Conservation (phyloP, 805 yeast species). For the fission yeast (Schizosaccharomyces pombe) region DNA sequence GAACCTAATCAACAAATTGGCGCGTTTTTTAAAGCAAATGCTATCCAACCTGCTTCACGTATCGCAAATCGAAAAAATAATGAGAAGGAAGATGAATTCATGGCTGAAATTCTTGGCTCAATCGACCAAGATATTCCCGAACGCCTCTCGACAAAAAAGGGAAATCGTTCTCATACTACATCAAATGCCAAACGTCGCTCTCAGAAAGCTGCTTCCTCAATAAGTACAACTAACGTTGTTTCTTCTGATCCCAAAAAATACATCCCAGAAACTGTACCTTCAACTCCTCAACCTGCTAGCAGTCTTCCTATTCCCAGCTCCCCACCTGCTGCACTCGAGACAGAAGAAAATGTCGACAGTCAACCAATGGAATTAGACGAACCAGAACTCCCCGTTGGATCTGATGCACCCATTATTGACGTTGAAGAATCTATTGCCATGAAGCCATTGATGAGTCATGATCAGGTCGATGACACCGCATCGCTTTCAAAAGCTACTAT, state of each 20-base stretch:
- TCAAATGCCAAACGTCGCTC: background rate
- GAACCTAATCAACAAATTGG: background rate
- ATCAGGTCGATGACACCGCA: too few species aligned
- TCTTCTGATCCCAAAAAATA: too few species aligned
- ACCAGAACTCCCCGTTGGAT: background rate
- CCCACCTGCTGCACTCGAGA: background rate
- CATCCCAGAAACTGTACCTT: background rate
- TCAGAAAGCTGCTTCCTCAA: too few species aligned
- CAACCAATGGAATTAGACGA: background rate
- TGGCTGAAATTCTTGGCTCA: constrained; percentile 42
- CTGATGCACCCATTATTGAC: background rate
- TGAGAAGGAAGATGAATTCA: constrained; percentile 24
- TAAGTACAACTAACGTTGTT: too few species aligned
- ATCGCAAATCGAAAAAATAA: background rate
- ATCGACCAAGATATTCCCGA: constrained; percentile 21
- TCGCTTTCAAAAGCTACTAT: too few species aligned
- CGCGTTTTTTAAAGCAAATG: constrained; percentile 13
- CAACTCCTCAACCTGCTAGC: background rate
- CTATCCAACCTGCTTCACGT: constrained; percentile 11
- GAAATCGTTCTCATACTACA: background rate
- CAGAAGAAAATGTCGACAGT: background rate
- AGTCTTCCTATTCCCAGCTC: background rate
- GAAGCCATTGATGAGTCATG: too few species aligned
- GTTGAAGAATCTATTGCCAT: background rate
- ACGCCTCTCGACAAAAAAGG: background rate